Evolutionary conservation across 2,329 filamentous ascomycete species (phyloP), one percentile per base, ranked within the genome.

Genomic region (Colletotrichum sp.): DNA sequence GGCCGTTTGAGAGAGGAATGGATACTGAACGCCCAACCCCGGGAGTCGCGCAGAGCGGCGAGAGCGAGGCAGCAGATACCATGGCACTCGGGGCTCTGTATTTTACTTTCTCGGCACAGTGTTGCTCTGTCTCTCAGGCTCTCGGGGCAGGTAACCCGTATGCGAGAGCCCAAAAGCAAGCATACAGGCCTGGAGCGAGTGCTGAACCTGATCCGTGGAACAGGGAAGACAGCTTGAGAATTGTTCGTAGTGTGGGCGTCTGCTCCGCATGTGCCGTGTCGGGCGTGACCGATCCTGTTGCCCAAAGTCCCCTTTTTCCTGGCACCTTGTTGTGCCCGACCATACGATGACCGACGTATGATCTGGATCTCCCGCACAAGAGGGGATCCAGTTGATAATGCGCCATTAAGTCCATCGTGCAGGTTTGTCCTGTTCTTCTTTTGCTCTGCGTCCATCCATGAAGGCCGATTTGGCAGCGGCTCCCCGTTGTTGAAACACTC

Each of bases 401-500:
- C 36, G 13, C 13, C 48, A 26, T 61, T 66, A 38, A 62, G 34
- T 4, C 52, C 34, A 71, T 52, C 24, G 52, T 32, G 61, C 69
- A 58, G n/a, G 58, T 32, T 34, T 43, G 55, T 26, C 28, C 60
- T 56, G 28, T 65, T 65, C 10, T 5, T 32, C 58, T 34, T 32
- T 62, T 36, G 15, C 24, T 48, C 62, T 28, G 64, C 30, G 55
- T 67, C 73, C 55, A 64, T 38, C 73, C 55, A 64, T n/a, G 28
- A 55, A 61, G 24, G 56, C 30, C 32, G 56, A 24, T 58, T 36
- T 73, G 68, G 34, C 62, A 75, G 69, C 69, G 38, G 32, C 73
- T 68, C 38, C n/a, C 67, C 38, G 30, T 26, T 71, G 56, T 75
- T 75, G 73, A 75, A 75, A 75, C 73, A 67, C 62, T 75, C 61